Evolutionary conservation across 345 rosid genomes (phyloP), one percentile per base, ranked within the genome.

Genomic region (Populus ilicifolia): DNA sequence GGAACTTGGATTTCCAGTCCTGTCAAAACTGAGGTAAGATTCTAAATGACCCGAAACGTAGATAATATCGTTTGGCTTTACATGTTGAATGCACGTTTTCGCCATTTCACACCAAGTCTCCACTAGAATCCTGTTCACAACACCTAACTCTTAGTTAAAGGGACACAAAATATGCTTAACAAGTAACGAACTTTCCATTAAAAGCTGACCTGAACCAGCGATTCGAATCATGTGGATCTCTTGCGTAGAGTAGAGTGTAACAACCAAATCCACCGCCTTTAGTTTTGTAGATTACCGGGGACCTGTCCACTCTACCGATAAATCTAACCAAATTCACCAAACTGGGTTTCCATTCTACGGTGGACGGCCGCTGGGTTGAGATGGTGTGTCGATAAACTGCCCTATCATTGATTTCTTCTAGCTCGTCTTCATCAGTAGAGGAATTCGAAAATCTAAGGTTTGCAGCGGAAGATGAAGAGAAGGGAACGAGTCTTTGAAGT

Each of bases 41-140:
- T 11, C 77, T 25, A 95, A 84, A 5, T 23, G 75, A 39, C 97
- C 98, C 0, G 90, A 87, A 70, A 95, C 93, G 84, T 83, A 88
- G 10, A 90, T 79, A 27, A 70, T 72, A 83, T 92, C 99, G 76
- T 89, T 80, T 30, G 38, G 89, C 79, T 85, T 87, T 82, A 93
- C 48, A 85, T 92, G 88, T 54, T 80, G 75, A 20, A 84, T 27
- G 35, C 91, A 92, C 67, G 61, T 80, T 75, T 75, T 70, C 18
- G 91, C 97, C 77, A 89, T 74, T 52, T 78, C 83, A 1, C 70
- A 76, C 91, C 88, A 80, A 88, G 90, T 85, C 20, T 46, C 61
- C 82, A 92, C 81, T 27, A 1, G 23, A 67, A 93, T 80, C 83
- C 99, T 93, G 86, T 33, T 72, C 76, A 71, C 5, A 21, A 46